A percentile compares a stretch with the other conserved stretches of the same genome.
Evolutionary conservation across 2,329 filamentous ascomycete genomes (phyloP).

Genomic region (Achaetomium macrosporum): DNA sequence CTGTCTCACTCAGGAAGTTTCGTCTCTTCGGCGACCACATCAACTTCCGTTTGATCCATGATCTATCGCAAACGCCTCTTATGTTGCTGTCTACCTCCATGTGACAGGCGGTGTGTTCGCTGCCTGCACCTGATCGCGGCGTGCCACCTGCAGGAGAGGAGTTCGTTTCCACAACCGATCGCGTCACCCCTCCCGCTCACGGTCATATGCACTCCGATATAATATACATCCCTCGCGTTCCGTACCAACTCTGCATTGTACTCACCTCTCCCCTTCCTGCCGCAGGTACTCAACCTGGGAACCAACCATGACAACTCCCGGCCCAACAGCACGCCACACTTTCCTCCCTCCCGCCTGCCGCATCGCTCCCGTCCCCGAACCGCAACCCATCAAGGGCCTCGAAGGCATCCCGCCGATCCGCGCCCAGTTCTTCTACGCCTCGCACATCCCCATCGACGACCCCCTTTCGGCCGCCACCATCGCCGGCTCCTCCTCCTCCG

Average conservation of each 20-base stretch:
- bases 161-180: no score
- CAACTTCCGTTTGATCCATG: neutral
- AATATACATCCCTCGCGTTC: no score
- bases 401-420: conserved; percentile 53
- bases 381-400: conserved; percentile 31
- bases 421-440: conserved; percentile 81
- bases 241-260: neutral
- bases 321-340: conserved; percentile 5
- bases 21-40: no score
- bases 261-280: neutral
- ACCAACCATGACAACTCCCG: conserved; percentile 13
- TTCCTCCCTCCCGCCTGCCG: conserved; percentile 8
- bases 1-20: neutral
- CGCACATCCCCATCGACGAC: conserved; percentile 77
- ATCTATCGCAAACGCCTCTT: neutral
- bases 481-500: conserved; percentile 44
- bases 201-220: no score
- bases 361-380: conserved; percentile 24
- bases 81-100: neutral
- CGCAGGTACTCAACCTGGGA: neutral
- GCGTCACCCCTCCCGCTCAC: no score
- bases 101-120: no score
- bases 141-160: no score
- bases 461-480: conserved; percentile 64
- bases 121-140: no score